Percentiles rank a stretch among this genome's conserved stretches.
These are phyloP conservation scores for Leccinum uliginosum DNA, from an alignment of 768 basidiomycete species.

Conservation along the genomic window DNA sequence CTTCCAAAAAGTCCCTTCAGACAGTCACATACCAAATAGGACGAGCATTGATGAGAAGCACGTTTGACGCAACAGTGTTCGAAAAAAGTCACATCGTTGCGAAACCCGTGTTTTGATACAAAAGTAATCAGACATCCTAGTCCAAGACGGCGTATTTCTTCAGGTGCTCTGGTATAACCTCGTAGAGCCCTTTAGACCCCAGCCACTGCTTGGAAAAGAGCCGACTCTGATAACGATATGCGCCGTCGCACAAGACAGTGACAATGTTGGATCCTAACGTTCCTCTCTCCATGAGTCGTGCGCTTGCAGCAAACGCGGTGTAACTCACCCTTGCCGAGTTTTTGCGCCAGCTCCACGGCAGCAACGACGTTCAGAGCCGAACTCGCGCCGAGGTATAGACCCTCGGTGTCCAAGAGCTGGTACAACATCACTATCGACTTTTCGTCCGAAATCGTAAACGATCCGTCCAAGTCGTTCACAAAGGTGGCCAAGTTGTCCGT, in stretches of 20 bases:
- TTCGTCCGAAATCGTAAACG: slow-evolving; percentile 81
- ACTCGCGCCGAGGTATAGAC: slow-evolving; percentile 91
- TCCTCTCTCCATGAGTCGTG: neutral
- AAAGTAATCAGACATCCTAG: slow-evolving; percentile 28
- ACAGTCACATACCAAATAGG: neutral
- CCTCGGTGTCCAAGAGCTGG: slow-evolving; percentile 86
- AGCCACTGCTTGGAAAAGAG: slow-evolving; percentile 95
- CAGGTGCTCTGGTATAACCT: slow-evolving; percentile 76
- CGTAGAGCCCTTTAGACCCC: slow-evolving; percentile 67
- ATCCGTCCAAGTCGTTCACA: slow-evolving; percentile 72
- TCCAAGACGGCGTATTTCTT: slow-evolving; percentile 89
- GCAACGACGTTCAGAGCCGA: slow-evolving; percentile 94
- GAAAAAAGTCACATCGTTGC: accelerated
- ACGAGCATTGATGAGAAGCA: neutral
- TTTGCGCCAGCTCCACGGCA: slow-evolving; percentile 81
- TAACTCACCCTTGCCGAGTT: slow-evolving; percentile 70
- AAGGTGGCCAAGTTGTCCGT: slow-evolving; percentile 88
- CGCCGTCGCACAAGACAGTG: slow-evolving; percentile 92
- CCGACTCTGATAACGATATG: slow-evolving; percentile 94
- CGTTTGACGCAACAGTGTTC: neutral
- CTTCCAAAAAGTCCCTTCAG: neutral
- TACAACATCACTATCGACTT: slow-evolving; percentile 94
- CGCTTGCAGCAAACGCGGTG: neutral
- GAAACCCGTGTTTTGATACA: neutral
- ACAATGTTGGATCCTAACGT: slow-evolving; percentile 71